phyloP scores from a whole-genome alignment of 768 basidiomycete genomes.

The Grammothele lineata region DNA sequence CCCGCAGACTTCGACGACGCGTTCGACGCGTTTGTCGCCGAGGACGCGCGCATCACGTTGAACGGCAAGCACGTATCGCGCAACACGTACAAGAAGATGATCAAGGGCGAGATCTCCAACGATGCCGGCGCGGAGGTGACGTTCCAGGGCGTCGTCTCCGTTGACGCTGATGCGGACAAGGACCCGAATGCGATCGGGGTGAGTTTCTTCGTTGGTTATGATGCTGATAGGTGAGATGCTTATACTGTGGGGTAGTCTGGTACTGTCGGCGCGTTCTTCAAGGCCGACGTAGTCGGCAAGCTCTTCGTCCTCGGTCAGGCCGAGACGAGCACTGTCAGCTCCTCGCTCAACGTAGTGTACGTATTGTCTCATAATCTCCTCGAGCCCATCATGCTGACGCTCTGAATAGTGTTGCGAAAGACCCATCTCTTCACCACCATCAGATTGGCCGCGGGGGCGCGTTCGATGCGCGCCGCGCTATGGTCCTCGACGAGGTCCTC shows the following conservation, averaged over 20 bases:
- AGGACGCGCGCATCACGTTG: conserved; percentile 32
- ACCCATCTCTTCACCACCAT: conserved; percentile 4
- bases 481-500: conserved; percentile 11
- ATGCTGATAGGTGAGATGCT: too few relatives aligned
- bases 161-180: conserved; percentile 21
- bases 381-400: background rate
- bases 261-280: conserved; percentile 24
- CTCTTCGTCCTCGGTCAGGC: conserved; percentile 19
- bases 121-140: conserved; percentile 28
- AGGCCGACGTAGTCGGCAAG: conserved; percentile 17
- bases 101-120: conserved; percentile 22
- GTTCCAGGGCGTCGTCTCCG: conserved; percentile 28
- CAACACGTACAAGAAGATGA: conserved; percentile 35
- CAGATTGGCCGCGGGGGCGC: conserved; percentile 9
- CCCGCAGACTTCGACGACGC: conserved; percentile 29
- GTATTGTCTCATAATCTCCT: background rate
- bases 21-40: conserved; percentile 39
- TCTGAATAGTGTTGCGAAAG: conserved; percentile 9
- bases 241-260: conserved; percentile 13
- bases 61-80: conserved; percentile 38
- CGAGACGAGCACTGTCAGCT: conserved; percentile 20
- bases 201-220: background rate
- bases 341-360: conserved; percentile 26
- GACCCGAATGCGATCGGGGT: conserved; percentile 8
- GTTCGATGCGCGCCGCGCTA: conserved; percentile 15